Conservation (phyloP, 768 basidiomycete genomes). For the Pleurotus citrinopileatus region DNA sequence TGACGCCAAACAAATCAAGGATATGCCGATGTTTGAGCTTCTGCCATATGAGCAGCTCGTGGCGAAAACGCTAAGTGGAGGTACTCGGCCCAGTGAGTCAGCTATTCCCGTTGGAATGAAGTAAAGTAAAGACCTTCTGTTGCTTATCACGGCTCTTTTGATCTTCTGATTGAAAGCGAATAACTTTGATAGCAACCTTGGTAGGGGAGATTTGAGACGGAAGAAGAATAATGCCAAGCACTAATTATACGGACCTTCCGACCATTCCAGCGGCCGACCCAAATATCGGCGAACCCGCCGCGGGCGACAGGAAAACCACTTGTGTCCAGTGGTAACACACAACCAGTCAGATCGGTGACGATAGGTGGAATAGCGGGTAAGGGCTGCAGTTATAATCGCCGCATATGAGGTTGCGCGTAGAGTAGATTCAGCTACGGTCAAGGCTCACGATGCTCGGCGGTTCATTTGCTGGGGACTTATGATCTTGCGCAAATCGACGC, state of each 20-base stretch:
- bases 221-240: neutral
- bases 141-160: neutral
- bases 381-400: too few species aligned
- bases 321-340: neutral
- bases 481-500: neutral
- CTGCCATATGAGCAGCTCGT: conserved; percentile 4
- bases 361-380: neutral
- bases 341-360: neutral
- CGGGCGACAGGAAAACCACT: neutral
- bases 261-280: neutral
- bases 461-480: neutral
- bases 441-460: neutral
- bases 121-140: neutral
- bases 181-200: conserved; percentile 7
- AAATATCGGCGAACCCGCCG: conserved; percentile 7
- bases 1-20: conserved; percentile 5
- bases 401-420: too few species aligned
- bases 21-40: conserved; percentile 1
- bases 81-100: neutral
- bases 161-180: neutral
- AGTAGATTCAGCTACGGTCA: too few species aligned
- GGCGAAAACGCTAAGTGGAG: neutral
- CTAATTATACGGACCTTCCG: neutral
- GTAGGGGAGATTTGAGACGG: too few species aligned
- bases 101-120: neutral